phyloP scores from a whole-genome alignment of 139 green algal genomes.

The Marvania coccoides region DNA sequence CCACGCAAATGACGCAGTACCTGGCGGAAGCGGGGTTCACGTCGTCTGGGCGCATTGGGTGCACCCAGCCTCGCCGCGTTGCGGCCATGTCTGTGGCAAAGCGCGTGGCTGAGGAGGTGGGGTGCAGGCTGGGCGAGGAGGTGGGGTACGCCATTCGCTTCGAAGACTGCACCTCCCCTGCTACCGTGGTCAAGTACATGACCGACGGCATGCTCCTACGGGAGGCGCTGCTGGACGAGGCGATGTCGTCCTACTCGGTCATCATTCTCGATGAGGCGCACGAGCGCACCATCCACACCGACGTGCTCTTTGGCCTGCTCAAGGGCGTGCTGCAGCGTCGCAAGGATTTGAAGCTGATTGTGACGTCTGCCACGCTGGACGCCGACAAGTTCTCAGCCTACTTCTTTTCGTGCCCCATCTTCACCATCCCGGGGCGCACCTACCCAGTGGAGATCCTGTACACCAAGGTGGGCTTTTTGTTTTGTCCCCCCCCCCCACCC shows the following conservation, averaged over 20 bases:
- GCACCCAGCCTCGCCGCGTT: constrained; percentile 91
- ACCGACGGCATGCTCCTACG: constrained; percentile 95
- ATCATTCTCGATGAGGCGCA: constrained; percentile 98
- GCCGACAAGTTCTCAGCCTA: constrained; percentile 94
- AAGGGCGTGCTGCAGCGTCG: constrained; percentile 55
- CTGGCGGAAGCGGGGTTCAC: constrained; percentile 84
- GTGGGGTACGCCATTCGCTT: constrained; percentile 97
- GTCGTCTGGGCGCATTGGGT: constrained; percentile 69
- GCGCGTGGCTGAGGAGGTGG: constrained; percentile 91
- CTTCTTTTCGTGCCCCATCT: constrained; percentile 89
- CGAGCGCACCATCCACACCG: constrained; percentile 95
- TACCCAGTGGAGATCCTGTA: constrained; percentile 81
- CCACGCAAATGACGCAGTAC: constrained; percentile 98
- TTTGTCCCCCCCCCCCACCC: not conserved
- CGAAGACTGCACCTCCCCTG: constrained; percentile 82
- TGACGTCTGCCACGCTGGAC: constrained; percentile 91
- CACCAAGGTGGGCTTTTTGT: constrained; percentile 46
- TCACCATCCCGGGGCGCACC: constrained; percentile 77
- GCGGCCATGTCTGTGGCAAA: constrained; percentile 95
- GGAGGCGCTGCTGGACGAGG: constrained; percentile 82
- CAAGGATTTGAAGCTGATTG: constrained; percentile 72
- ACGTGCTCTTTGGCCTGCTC: constrained; percentile 97
- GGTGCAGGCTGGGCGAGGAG: constrained; percentile 77
- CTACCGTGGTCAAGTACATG: constrained; percentile 98
- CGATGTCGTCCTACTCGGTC: constrained; percentile 66